Evolutionary conservation across 495 filamentous ascomycete species (phyloP), one percentile per base, ranked within the genome.

Genomic region (Rhizodiscina lignyota): DNA sequence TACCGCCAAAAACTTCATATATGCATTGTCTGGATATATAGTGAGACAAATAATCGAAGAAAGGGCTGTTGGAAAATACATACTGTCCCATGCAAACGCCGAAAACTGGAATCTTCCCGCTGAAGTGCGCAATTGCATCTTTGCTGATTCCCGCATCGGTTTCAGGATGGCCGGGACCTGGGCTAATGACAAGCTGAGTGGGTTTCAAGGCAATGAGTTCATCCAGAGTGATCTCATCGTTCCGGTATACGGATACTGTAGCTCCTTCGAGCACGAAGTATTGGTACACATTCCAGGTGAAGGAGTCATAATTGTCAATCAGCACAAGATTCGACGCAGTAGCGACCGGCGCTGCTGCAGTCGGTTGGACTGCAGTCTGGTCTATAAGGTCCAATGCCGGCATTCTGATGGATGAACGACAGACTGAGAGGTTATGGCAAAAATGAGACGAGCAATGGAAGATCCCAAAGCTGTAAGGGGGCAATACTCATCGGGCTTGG

Each of bases 291-390:
- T 96, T 97, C 81, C 83, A 96, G 41, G 87, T 93, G 49, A 96
- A 99, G 0, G 87, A 94, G 59, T 99, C 89, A 55, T 94, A 99
- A 61, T 99, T 99, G 61, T 96, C 89, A 47, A 99, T 92, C 38
- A 99, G 63, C 36, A 99, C 72, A 19, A 99, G 70, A 61, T 96
- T 96, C 22, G 76, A 77, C 18, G 87, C 87, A 32, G 66, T 83
- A 15, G 72, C 52, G 20, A 93, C 59, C 34, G 71, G 68, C 32
- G 75, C 59, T 13, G 70, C 71, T 35, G 70, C 71, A 39, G 74
- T 69, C 44, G 80, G 77, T 52, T 85, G 76, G n/a, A n/a, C n/a
- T n/a, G n/a, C n/a, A n/a, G n/a, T n/a, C n/a, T n/a, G n/a, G n/a
- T n/a, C n/a, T n/a, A n/a, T n/a, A n/a, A n/a, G n/a, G n/a, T n/a